phyloP scores from a whole-genome alignment of 768 basidiomycete species.

The Hypholoma fasciculare region DNA sequence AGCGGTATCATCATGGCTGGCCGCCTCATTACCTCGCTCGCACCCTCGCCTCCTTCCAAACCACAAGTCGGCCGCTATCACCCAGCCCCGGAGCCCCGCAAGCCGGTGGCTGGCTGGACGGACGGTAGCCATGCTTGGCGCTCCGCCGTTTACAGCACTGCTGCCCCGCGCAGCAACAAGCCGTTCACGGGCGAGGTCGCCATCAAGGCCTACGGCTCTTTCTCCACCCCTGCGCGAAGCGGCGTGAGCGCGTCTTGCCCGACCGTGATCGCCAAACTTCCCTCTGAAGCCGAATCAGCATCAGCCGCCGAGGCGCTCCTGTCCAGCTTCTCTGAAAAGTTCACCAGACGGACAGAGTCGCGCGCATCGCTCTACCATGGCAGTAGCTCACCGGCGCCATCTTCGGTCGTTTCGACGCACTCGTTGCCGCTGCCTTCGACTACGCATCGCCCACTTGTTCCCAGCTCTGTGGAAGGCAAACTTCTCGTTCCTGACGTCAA shows the following conservation, averaged over 20 bases:
- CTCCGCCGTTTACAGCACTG: constrained; percentile 57
- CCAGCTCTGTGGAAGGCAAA: constrained; percentile 62
- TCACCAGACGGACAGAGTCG: constrained; percentile 55
- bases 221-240: constrained; percentile 51
- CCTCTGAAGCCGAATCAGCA: constrained; percentile 15
- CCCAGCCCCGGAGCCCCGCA: constrained; percentile 33
- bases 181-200: constrained; percentile 28
- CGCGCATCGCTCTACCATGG: constrained; percentile 36
- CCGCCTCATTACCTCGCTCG: constrained; percentile 48
- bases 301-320: constrained; percentile 48
- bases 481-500: constrained; percentile 52
- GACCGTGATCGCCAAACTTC: constrained; percentile 10
- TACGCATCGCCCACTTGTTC: constrained; percentile 53
- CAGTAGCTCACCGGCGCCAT: constrained; percentile 25
- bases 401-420: constrained; percentile 29
- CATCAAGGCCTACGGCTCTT: constrained; percentile 41
- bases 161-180: constrained; percentile 34
- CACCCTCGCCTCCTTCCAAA: constrained; percentile 42
- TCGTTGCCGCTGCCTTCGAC: constrained; percentile 35
- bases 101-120: constrained; percentile 65
- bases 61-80: constrained; percentile 32
- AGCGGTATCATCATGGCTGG: constrained; percentile 73
- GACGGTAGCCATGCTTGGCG: constrained; percentile 70
- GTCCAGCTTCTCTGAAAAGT: constrained; percentile 54
- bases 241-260: constrained; percentile 6